phyloP scores from a whole-genome alignment of 345 rosid genomes.

The Euphorbia peplus region DNA sequence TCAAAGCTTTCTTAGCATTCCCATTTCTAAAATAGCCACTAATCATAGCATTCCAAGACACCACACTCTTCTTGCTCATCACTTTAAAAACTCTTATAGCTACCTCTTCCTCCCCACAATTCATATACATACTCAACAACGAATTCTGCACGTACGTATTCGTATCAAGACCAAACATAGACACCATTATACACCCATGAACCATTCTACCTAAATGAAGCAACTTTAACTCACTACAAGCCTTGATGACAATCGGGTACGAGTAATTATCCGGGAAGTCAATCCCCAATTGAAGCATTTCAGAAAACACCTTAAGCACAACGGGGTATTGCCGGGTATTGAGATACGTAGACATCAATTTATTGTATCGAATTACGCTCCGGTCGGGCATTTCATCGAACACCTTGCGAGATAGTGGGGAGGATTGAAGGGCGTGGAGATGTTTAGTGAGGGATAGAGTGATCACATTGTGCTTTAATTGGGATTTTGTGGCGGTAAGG shows the following conservation, averaged over 20 bases:
- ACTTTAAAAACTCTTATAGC: constrained; percentile 51
- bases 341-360: constrained; percentile 40
- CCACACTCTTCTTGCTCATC: constrained; percentile 45
- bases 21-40: constrained; percentile 63
- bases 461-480: too few species aligned
- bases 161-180: constrained; percentile 20
- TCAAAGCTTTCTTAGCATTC: constrained; percentile 42
- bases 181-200: constrained; percentile 48
- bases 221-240: constrained; percentile 43
- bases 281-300: constrained; percentile 37
- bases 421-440: too few species aligned
- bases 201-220: constrained; percentile 37
- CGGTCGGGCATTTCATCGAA: constrained; percentile 52
- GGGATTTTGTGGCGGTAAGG: too few species aligned
- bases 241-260: constrained; percentile 50
- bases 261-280: constrained; percentile 52
- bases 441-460: too few species aligned
- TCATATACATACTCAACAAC: constrained; percentile 64
- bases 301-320: constrained; percentile 39
- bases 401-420: constrained; percentile 36
- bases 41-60: constrained; percentile 66
- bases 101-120: constrained; percentile 36
- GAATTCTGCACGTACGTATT: constrained; percentile 52
- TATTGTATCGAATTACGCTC: constrained; percentile 39
- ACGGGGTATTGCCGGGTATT: constrained; percentile 28